Evolutionary conservation across 2,329 filamentous ascomycete genomes (phyloP).

Genomic region (Aspergillus quadricinctus): DNA sequence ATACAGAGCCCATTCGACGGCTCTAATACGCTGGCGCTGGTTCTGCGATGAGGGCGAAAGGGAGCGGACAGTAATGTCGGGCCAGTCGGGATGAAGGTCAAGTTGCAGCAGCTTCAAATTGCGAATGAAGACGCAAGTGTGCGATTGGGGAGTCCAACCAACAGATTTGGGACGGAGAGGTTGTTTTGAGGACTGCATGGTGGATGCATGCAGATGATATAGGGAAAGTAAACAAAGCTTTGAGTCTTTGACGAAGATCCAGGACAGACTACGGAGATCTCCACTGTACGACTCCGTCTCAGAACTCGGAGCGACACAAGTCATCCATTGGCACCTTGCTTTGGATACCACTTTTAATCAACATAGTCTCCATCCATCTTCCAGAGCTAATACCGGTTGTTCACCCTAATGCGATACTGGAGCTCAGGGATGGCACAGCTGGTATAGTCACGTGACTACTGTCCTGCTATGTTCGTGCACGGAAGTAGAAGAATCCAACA

Average conservation of each 20-base stretch:
- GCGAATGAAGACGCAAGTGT: slow-evolving; percentile 67
- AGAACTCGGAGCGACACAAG: neutral
- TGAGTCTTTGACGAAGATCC: slow-evolving; percentile 7
- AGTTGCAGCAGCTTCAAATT: slow-evolving; percentile 81
- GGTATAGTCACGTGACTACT: neutral
- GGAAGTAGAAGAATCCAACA: neutral
- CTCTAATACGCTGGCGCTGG: slow-evolving; percentile 76
- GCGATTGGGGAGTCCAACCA: slow-evolving; percentile 44
- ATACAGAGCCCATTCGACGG: slow-evolving; percentile 87
- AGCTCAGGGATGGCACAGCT: neutral
- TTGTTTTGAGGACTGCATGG: slow-evolving; percentile 32
- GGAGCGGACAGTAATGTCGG: slow-evolving; percentile 63
- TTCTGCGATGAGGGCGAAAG: slow-evolving; percentile 68
- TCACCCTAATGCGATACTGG: neutral
- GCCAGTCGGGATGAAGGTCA: slow-evolving; percentile 74
- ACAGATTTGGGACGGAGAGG: slow-evolving; percentile 27
- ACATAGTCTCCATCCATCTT: neutral
- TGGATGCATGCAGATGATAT: slow-evolving; percentile 1
- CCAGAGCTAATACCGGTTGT: neutral
- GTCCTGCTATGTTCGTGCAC: too few species aligned
- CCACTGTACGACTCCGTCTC: neutral
- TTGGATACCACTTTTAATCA: neutral
- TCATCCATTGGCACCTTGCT: neutral
- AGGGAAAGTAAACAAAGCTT: slow-evolving; percentile 20
- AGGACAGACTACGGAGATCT: neutral